A percentile compares a stretch with the other conserved stretches of the same genome.
phyloP scores from a whole-genome alignment of 2,329 filamentous ascomycete genomes.

The Cordyceps cateniannulata region DNA sequence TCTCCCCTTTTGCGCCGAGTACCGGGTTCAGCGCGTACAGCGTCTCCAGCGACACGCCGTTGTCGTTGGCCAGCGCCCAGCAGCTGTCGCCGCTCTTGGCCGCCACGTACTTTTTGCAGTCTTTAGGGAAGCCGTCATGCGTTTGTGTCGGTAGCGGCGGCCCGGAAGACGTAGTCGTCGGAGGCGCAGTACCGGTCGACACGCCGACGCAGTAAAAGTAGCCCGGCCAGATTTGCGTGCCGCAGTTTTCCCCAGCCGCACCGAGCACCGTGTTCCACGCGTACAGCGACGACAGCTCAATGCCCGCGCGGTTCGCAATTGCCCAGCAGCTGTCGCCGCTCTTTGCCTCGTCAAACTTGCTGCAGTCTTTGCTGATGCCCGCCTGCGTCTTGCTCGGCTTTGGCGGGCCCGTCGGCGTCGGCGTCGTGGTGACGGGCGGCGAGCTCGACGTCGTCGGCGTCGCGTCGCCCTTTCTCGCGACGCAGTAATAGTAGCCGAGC shows the following conservation, averaged over 20 bases:
- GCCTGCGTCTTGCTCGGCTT: constrained; percentile 13
- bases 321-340: not conserved
- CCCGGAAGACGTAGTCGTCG: not conserved
- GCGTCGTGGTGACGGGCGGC: not conserved
- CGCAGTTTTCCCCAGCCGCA: constrained; percentile 20
- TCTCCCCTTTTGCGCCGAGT: not conserved
- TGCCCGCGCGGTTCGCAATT: not conserved
- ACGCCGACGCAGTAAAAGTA: constrained; percentile 22
- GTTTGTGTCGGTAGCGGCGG: not conserved
- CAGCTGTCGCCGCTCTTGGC: not conserved
- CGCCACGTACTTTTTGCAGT: not conserved
- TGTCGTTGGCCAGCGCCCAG: not conserved
- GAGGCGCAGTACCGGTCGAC: not conserved
- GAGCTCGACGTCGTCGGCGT: not conserved
- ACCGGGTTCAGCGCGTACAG: not conserved
- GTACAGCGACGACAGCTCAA: not conserved
- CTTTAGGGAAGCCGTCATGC: not conserved
- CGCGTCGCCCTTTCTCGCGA: not conserved
- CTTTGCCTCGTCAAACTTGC: constrained; percentile 9
- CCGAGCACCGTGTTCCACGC: constrained; percentile 13
- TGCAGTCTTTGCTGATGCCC: constrained; percentile 12
- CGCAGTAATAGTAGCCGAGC: constrained; percentile 21
- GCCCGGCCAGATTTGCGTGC: constrained; percentile 16
- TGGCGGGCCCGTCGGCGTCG: not conserved
- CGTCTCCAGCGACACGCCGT: not conserved